Evolutionary conservation across 2,329 filamentous ascomycete genomes (phyloP).

Genomic region (Cladosporium cucumerinum): DNA sequence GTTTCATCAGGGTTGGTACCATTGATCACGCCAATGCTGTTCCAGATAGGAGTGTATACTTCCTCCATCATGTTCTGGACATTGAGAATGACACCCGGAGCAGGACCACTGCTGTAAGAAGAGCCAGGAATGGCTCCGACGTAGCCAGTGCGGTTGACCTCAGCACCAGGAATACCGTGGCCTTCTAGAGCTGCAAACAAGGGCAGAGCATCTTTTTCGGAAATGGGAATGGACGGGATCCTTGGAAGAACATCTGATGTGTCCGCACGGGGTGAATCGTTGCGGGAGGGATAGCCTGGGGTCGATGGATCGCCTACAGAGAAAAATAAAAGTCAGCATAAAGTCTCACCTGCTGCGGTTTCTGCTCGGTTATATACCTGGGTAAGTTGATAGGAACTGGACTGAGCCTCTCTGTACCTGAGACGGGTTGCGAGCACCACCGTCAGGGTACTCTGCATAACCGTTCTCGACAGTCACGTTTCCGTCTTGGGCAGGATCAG

Average conservation of each 20-base stretch:
- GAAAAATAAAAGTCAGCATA: conserved; percentile 54
- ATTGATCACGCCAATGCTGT: conserved; percentile 67
- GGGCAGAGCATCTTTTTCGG: conserved; percentile 75
- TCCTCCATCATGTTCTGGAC: conserved; percentile 79
- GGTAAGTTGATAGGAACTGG: conserved; percentile 58
- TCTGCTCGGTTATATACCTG: conserved; percentile 17
- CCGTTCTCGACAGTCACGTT: conserved; percentile 48
- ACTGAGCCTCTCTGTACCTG: conserved; percentile 47
- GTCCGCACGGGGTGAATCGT: conserved; percentile 68
- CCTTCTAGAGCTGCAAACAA: conserved; percentile 80
- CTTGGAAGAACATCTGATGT: conserved; percentile 62
- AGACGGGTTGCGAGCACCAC: conserved; percentile 45
- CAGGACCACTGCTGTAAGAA: conserved; percentile 72
- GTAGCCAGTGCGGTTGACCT: conserved; percentile 56
- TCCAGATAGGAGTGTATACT: conserved; percentile 76
- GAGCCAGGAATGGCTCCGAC: conserved; percentile 67
- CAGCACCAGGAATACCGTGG: conserved; percentile 59
- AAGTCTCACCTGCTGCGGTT: background rate
- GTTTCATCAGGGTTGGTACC: conserved; percentile 58
- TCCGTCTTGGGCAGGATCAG: conserved; percentile 46
- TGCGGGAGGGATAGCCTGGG: conserved; percentile 81
- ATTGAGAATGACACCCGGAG: conserved; percentile 67
- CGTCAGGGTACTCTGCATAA: conserved; percentile 41
- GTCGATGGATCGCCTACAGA: conserved; percentile 69
- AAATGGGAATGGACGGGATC: conserved; percentile 85